A percentile compares a stretch with the other conserved stretches of the same genome.
These are phyloP conservation scores for Colletotrichum plurivorum DNA, from an alignment of 2,329 filamentous ascomycete genomes.

Conservation along the genomic window DNA sequence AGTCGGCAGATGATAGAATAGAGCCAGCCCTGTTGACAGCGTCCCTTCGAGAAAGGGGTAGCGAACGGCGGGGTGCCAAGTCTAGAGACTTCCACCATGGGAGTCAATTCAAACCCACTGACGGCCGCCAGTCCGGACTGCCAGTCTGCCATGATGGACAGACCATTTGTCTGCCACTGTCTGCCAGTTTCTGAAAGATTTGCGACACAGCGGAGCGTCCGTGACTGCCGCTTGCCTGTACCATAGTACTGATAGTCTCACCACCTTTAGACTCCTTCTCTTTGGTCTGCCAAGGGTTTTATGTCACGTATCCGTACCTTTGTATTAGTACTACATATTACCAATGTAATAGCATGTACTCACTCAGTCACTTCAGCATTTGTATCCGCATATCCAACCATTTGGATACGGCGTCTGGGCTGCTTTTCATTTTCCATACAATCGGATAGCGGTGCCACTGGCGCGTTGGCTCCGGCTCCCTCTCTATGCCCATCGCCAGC, in stretches of 20 bases:
- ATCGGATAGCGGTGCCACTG: too few relatives aligned
- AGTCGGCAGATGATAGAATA: constrained; percentile 16
- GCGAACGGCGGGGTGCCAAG: constrained; percentile 4
- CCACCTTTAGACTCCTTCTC: too few relatives aligned
- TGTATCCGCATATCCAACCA: too few relatives aligned
- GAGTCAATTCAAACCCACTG: constrained; percentile 26
- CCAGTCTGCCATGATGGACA: constrained; percentile 5
- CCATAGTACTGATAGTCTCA: not conserved
- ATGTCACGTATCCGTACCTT: too few relatives aligned
- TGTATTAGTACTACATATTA: too few relatives aligned
- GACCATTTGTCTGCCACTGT: constrained; percentile 19
- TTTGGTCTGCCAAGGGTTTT: too few relatives aligned
- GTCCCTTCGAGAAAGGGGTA: constrained; percentile 25
- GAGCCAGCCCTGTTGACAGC: not conserved
- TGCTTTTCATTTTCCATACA: too few relatives aligned
- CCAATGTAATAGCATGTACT: too few relatives aligned
- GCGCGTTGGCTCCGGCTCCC: too few relatives aligned
- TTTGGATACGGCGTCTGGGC: not conserved
- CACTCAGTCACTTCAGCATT: too few relatives aligned
- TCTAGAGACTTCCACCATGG: not conserved
- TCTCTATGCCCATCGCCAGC: too few relatives aligned
- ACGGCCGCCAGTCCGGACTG: constrained; percentile 2
- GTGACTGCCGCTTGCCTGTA: not conserved
- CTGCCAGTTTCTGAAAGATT: constrained; percentile 21
- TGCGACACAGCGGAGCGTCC: constrained; percentile 19